These are phyloP conservation scores for Erodium moschatum DNA, from an alignment of 441 rosid species.

Conservation along the genomic window DNA sequence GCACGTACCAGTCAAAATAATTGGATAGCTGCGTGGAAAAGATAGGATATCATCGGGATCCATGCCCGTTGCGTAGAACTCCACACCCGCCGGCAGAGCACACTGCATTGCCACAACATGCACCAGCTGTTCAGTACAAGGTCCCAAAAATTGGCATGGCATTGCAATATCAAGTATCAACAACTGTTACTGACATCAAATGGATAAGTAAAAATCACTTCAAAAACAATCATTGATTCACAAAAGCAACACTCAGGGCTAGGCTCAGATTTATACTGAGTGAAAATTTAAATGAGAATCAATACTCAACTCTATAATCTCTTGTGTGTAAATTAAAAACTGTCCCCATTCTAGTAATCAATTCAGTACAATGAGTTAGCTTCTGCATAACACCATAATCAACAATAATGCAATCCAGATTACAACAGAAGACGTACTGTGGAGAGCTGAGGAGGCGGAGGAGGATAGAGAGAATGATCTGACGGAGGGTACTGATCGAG, in stretches of 20 bases:
- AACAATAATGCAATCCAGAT: not conserved
- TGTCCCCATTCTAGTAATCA: not conserved
- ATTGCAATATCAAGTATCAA: not conserved
- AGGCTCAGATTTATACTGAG: not conserved
- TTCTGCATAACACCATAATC: not conserved
- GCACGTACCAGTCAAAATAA: conserved; percentile 69
- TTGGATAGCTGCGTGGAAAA: conserved; percentile 86
- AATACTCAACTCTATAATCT: not conserved
- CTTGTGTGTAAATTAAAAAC: not conserved
- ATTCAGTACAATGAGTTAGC: not conserved
- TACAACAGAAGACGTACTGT: conserved; percentile 34
- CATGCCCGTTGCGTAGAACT: conserved; percentile 61
- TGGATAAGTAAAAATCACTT: not conserved
- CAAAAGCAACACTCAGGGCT: not conserved
- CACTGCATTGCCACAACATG: conserved; percentile 37
- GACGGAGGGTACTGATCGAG: conserved; percentile 83
- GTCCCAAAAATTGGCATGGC: not conserved
- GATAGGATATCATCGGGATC: conserved; percentile 48
- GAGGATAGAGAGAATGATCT: conserved; percentile 58
- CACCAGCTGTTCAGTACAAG: not conserved
- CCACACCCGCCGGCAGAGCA: conserved; percentile 90
- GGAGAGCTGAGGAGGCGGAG: conserved; percentile 97
- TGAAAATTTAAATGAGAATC: not conserved
- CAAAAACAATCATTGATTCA: not conserved
- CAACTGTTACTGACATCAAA: not conserved